phyloP scores from a whole-genome alignment of 805 yeast genomes.

The Yamadazyma laniorum region DNA sequence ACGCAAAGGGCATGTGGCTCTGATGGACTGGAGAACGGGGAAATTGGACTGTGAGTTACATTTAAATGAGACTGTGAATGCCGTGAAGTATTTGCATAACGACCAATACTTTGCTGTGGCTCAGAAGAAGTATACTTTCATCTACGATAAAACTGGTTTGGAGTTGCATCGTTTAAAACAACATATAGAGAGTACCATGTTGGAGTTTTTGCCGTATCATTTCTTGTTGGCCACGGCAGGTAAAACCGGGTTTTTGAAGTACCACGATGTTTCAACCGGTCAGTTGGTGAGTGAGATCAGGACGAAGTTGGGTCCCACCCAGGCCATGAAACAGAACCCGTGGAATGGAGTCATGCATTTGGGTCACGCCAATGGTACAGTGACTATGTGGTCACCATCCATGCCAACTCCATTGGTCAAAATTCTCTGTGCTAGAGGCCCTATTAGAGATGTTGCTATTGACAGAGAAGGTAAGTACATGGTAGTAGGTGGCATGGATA shows the following conservation, averaged over 20 bases:
- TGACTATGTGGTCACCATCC: slow-evolving; percentile 90
- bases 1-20: slow-evolving; percentile 89
- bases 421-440: slow-evolving; percentile 79
- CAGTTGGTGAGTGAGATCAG: slow-evolving; percentile 75
- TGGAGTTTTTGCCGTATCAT: slow-evolving; percentile 92
- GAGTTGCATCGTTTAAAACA: slow-evolving; percentile 90
- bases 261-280: slow-evolving; percentile 96
- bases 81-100: slow-evolving; percentile 86
- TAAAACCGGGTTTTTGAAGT: slow-evolving; percentile 81
- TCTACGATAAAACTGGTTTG: slow-evolving; percentile 86
- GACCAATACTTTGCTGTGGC: slow-evolving; percentile 96
- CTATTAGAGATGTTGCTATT: slow-evolving; percentile 78
- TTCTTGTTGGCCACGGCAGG: slow-evolving; percentile 86
- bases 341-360: slow-evolving; percentile 94
- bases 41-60: slow-evolving; percentile 75
- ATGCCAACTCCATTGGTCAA: slow-evolving; percentile 83
- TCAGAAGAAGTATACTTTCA: slow-evolving; percentile 89
- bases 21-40: slow-evolving; percentile 94
- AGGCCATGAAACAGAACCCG: slow-evolving; percentile 85
- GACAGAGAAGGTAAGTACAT: slow-evolving; percentile 92
- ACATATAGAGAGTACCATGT: slow-evolving; percentile 78
- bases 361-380: slow-evolving; percentile 92
- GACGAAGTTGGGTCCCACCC: slow-evolving; percentile 89
- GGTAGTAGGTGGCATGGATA: slow-evolving; percentile 91
- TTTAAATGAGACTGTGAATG: slow-evolving; percentile 84